Evolutionary conservation across 2,329 filamentous ascomycete species (phyloP).

Genomic region (Thyridium curvatum): DNA sequence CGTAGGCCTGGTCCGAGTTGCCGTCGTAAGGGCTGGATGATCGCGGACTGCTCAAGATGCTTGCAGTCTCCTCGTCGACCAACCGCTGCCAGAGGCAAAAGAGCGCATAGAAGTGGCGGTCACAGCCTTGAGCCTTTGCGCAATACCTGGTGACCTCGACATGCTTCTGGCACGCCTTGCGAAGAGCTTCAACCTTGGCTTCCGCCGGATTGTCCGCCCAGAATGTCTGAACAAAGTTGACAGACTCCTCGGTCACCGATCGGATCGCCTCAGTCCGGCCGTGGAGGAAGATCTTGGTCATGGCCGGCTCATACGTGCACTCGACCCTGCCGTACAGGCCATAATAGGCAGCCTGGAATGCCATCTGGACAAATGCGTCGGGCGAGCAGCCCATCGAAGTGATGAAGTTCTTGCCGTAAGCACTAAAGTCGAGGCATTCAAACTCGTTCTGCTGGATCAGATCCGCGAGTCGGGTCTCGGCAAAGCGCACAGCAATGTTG

Average conservation of each 20-base stretch:
- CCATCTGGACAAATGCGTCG: slow-evolving; percentile 98
- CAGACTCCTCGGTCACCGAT: slow-evolving; percentile 73
- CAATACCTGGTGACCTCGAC: slow-evolving; percentile 75
- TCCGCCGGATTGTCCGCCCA: slow-evolving; percentile 85
- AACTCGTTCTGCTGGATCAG: slow-evolving; percentile 97
- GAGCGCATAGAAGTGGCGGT: slow-evolving; percentile 87
- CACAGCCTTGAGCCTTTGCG: slow-evolving; percentile 83
- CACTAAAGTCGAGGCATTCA: slow-evolving; percentile 77
- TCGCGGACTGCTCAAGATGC: slow-evolving; percentile 19
- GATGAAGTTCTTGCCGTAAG: slow-evolving; percentile 96
- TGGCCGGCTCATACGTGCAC: slow-evolving; percentile 94
- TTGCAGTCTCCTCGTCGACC: slow-evolving; percentile 63
- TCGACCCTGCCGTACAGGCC: slow-evolving; percentile 91
- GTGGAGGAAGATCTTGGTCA: slow-evolving; percentile 93
- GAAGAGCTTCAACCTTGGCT: slow-evolving; percentile 79
- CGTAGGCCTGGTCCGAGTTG: slow-evolving; percentile 37
- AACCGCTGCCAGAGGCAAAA: slow-evolving; percentile 93
- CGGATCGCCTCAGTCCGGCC: slow-evolving; percentile 92
- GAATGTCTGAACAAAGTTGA: slow-evolving; percentile 88
- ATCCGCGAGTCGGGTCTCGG: slow-evolving; percentile 89
- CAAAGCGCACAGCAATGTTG: slow-evolving; percentile 85
- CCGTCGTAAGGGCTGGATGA: slow-evolving; percentile 23
- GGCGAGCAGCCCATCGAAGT: slow-evolving; percentile 95
- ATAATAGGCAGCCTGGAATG: slow-evolving; percentile 96
- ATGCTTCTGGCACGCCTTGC: slow-evolving; percentile 78